Base-by-base conservation (phyloP, 2,329 filamentous ascomycete species). In the Trichoderma breve region DNA sequence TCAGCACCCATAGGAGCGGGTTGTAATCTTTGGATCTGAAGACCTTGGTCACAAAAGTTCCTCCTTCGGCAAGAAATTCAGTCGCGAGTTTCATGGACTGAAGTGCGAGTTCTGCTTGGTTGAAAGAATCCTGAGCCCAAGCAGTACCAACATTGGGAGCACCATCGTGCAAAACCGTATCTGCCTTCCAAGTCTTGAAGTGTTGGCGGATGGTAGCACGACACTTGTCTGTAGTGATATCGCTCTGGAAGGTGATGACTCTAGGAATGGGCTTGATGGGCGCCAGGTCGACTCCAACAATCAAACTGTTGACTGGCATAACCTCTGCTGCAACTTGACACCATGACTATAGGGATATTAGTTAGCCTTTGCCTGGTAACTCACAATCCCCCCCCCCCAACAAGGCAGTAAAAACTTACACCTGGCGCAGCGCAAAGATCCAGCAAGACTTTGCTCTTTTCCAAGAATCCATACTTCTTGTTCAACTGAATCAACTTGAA, bases 401-500 rank as follows among this genome's bases (percentile, higher is more conserved):
- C 2, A 34, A 47, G 66, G 18, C 30, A 63, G 24, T 12, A 60
- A 47, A n/a, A 26, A 77, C 90, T 80, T 86, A 93, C 92, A 82
- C 96, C 96, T 36, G 96, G 96, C 24, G 96, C 96, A 75, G 96
- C 96, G 84, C 96, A 99, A 80, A 99, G 92, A 91, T 99, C 97
- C 81, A 99, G 87, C 73, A 98, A 86, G 78, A 98, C 96, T 86
- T 93, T 97, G 83, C 94, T 97, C 86, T 97, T 95, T 83, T 98
- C 94, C 77, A 99, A 86, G 83, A 99, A 99, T 76, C 94, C 93
- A 92, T 97, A 99, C 82, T 98, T 98, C 84, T 98, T 98, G 86
- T 99, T 99, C 78, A 99, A 86, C 82, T 99, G 95, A 76, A 99
- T 95, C 77, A 99, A 85, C 85, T 99, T 99, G 88, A 98, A 98